Evolutionary conservation across 768 basidiomycete genomes (phyloP).

Genomic region (Macrocybe gigantea): DNA sequence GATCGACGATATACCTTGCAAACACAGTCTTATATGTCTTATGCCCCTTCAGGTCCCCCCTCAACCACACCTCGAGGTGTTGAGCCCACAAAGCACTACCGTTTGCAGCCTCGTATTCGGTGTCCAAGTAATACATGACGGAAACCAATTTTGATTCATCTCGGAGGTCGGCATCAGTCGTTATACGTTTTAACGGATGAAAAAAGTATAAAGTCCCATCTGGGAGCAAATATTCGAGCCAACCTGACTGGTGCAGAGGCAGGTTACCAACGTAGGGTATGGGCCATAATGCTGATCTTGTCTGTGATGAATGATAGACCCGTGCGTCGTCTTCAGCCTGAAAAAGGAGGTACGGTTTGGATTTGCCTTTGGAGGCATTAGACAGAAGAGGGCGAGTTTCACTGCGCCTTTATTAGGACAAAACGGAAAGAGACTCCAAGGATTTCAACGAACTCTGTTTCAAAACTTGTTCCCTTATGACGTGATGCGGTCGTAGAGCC

Average conservation of each 20-base stretch:
- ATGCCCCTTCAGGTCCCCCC: conserved; percentile 19
- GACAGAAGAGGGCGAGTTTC: conserved; percentile 2
- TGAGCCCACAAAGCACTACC: conserved; percentile 20
- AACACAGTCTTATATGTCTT: too few relatives aligned
- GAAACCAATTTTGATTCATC: conserved; percentile 40
- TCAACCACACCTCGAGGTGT: conserved; percentile 56
- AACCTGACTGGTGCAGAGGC: conserved; percentile 53
- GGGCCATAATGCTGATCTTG: conserved; percentile 11
- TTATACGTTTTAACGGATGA: conserved; percentile 52
- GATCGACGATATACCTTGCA: conserved; percentile 6
- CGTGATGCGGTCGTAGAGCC: too few relatives aligned
- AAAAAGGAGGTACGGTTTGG: conserved; percentile 5
- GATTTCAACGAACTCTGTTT: too few relatives aligned
- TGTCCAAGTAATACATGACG: conserved; percentile 41
- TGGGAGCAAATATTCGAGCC: conserved; percentile 72
- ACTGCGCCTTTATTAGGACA: not conserved
- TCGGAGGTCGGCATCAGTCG: conserved; percentile 67
- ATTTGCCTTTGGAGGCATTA: not conserved
- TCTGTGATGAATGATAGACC: conserved; percentile 11
- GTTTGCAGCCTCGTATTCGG: conserved; percentile 19
- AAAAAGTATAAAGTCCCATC: conserved; percentile 66
- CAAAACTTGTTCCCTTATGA: too few relatives aligned
- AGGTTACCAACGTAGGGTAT: conserved; percentile 19
- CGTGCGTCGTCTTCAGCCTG: conserved; percentile 12
- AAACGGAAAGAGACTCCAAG: not conserved